Evolutionary conservation across 2,329 filamentous ascomycete species (phyloP), one percentile per base, ranked within the genome.

Genomic region (Claviceps quebecensis): DNA sequence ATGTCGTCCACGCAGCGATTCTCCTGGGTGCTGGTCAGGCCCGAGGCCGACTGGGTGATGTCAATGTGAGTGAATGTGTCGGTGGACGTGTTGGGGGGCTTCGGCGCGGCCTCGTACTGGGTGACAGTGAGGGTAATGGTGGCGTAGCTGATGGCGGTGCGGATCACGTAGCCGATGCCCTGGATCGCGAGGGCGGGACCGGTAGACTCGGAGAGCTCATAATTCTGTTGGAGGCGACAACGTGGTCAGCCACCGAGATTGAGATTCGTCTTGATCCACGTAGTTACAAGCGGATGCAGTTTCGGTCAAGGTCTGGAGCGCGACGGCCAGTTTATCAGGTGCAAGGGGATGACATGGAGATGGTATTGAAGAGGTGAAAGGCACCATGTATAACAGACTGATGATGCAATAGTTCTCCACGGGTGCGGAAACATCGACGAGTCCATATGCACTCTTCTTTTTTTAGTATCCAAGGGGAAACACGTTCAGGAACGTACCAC

Each of bases 1-100:
- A 58, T 59, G 63, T 67, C 61, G 69, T 81, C 77, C 49, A 77
- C 60, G 62, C 71, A 75, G 53, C 78, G 77, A 56, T 66, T 64
- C 72, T 81, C 78, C 43, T 70, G 62, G 48, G 72, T 89, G 59
- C 80, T 82, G 61, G 78, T 78, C 56, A 94, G 72, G 51, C 82
- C 84, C 54, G 82, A 87, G 8, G 84, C 86, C 46, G 77, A 72
- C 70, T 94, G 87, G 53, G 80, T 76, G 62, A 89, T 82, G 67
- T 86, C 77, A 67, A 93, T 76, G 69, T 84, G 80, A 53, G 73
- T 71, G 53, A 76, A 61, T 45, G 59, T 55, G 37, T 73, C 68
- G 52, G 70, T 60, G 53, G 62, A 59, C 40, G 64, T 62, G 58
- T 62, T 61, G 47, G 72, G 72, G 9, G 68, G 61, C 50, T 64